Percentiles rank a stretch among this genome's conserved stretches.
These are phyloP conservation scores for Elsinoe fawcettii DNA, from an alignment of 2,329 filamentous ascomycete genomes.

Conservation along the genomic window DNA sequence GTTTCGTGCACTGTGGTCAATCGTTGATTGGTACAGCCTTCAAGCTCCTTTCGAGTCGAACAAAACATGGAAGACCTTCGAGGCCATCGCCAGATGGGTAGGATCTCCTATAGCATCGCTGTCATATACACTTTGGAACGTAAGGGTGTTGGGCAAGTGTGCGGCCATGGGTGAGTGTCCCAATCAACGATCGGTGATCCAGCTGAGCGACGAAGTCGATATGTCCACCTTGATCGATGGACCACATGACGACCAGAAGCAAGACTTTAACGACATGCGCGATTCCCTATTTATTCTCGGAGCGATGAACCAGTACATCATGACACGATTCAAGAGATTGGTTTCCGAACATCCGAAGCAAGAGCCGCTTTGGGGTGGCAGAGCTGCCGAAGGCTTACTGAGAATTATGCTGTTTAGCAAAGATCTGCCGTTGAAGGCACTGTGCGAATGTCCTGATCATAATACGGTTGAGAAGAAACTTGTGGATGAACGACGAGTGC, in stretches of 20 bases:
- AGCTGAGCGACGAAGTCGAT: constrained; percentile 25
- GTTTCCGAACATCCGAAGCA: constrained; percentile 21
- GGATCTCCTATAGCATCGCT: constrained; percentile 33
- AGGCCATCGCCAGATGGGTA: constrained; percentile 32
- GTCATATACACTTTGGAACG: constrained; percentile 35
- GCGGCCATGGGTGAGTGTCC: constrained; percentile 27
- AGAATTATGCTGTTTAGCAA: constrained; percentile 36
- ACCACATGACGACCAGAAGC: constrained; percentile 23
- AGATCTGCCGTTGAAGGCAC: constrained; percentile 28
- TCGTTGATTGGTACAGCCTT: constrained; percentile 17
- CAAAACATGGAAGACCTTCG: constrained; percentile 28
- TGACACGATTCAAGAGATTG: constrained; percentile 23
- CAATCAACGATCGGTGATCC: background rate
- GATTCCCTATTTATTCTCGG: constrained; percentile 40
- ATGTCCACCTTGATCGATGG: constrained; percentile 31
- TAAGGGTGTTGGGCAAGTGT: constrained; percentile 34
- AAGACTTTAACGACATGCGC: constrained; percentile 32
- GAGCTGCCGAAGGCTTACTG: constrained; percentile 31
- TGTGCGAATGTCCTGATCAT: constrained; percentile 8
- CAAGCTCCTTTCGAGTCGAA: constrained; percentile 39
- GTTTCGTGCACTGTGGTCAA: no score
- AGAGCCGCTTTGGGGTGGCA: constrained; percentile 19
- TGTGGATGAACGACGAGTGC: constrained; percentile 28
- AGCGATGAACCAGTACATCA: constrained; percentile 40
- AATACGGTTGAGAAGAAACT: background rate